phyloP scores from a whole-genome alignment of 2,329 filamentous ascomycete species.

The Ascocoryne sarcoides region DNA sequence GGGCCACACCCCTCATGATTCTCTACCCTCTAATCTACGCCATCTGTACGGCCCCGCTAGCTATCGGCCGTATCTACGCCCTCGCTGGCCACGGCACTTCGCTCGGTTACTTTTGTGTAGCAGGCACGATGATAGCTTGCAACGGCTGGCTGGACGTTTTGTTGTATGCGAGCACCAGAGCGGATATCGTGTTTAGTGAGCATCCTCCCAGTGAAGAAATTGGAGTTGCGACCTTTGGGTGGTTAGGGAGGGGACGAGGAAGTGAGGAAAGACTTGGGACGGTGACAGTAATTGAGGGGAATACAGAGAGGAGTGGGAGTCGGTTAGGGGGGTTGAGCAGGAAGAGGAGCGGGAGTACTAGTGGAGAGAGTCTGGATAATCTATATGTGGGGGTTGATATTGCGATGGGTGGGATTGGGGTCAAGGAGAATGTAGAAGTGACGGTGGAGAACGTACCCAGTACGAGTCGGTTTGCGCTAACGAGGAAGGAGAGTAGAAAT shows the following conservation, averaged over 20 bases:
- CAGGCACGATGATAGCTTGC: constrained; percentile 48
- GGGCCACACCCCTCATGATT: constrained; percentile 42
- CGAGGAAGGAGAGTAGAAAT: background rate
- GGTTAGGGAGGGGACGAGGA: constrained; percentile 20
- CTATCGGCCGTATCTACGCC: constrained; percentile 52
- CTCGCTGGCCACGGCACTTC: constrained; percentile 47
- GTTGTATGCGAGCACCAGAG: constrained; percentile 43
- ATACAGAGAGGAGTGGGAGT: constrained; percentile 1
- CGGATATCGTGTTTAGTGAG: constrained; percentile 43
- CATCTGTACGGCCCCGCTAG: constrained; percentile 58
- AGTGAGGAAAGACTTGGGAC: constrained; percentile 4
- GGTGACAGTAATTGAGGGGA: constrained; percentile 5
- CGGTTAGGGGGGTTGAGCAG: constrained; percentile 1
- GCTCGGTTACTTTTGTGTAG: constrained; percentile 47
- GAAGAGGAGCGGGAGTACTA: constrained; percentile 1
- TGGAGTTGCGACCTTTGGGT: constrained; percentile 42
- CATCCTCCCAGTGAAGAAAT: constrained; percentile 35
- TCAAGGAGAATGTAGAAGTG: background rate
- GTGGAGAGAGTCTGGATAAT: constrained; percentile 16
- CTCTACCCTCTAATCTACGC: constrained; percentile 63
- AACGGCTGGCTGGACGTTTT: constrained; percentile 48
- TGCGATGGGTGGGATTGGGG: background rate
- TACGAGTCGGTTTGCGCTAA: background rate
- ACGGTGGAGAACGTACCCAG: background rate
- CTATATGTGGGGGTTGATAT: constrained; percentile 1